Evolutionary conservation across 2,329 filamentous ascomycete species (phyloP).

Genomic region (Beauveria varroae): DNA sequence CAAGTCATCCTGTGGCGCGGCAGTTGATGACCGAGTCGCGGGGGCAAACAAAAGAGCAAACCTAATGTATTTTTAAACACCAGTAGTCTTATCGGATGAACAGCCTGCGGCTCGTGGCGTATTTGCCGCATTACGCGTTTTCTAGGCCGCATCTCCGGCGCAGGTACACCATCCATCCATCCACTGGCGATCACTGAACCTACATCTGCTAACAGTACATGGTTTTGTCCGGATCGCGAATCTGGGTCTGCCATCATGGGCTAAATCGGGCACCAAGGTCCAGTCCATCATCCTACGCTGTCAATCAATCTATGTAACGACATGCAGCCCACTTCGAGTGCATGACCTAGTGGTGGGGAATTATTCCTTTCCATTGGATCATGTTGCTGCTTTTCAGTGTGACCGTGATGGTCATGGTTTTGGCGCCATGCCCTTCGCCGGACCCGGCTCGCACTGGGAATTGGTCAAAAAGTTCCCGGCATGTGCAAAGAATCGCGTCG

Average conservation of each 20-base stretch:
- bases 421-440: not conserved
- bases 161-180: not conserved
- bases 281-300: not conserved
- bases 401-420: not conserved
- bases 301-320: not conserved
- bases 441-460: not conserved
- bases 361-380: not conserved
- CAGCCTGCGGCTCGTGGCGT: not conserved
- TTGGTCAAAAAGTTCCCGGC: no score
- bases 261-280: not conserved
- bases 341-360: not conserved
- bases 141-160: not conserved
- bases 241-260: not conserved
- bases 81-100: constrained; percentile 1
- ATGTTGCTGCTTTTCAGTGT: not conserved
- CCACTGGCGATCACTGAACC: not conserved
- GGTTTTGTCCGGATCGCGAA: not conserved
- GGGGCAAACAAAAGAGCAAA: not conserved
- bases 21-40: not conserved
- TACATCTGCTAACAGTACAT: no score
- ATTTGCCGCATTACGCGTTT: not conserved
- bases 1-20: not conserved
- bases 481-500: not conserved
- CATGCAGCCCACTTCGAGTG: not conserved
- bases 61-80: not conserved